Conservation (phyloP, 495 filamentous ascomycete species). For the Hyaloscypha variabilis region DNA sequence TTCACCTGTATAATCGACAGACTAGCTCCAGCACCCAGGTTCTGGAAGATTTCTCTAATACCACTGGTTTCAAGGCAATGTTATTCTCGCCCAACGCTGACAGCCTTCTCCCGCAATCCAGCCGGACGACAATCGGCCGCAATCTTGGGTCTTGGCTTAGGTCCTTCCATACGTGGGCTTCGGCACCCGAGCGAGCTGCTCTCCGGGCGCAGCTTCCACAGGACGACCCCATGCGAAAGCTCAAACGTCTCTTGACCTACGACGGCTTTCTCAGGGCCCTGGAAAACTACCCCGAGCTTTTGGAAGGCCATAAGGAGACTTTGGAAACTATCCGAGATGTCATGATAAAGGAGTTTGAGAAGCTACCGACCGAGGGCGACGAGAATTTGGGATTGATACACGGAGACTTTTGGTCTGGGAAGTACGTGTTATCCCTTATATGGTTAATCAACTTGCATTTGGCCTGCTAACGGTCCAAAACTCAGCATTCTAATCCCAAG, state of each 20-base stretch:
- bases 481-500: slow-evolving; percentile 42
- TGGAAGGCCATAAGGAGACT: slow-evolving; percentile 38
- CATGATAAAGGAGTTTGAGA: slow-evolving; percentile 34
- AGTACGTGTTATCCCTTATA: slow-evolving; percentile 41
- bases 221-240: slow-evolving; percentile 47
- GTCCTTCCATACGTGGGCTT: slow-evolving; percentile 53
- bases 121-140: slow-evolving; percentile 42
- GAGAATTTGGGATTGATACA: slow-evolving; percentile 48
- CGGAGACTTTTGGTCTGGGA: slow-evolving; percentile 64
- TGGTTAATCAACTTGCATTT: background rate
- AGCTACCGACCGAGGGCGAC: slow-evolving; percentile 39
- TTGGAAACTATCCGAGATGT: slow-evolving; percentile 44
- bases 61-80: slow-evolving; percentile 52
- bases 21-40: slow-evolving; percentile 54
- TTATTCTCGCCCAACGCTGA: slow-evolving; percentile 35
- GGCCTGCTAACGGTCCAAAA: slow-evolving; percentile 1
- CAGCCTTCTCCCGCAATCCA: slow-evolving; percentile 29
- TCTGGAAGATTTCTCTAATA: slow-evolving; percentile 50
- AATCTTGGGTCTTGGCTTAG: slow-evolving; percentile 56
- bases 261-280: slow-evolving; percentile 44
- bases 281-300: slow-evolving; percentile 43
- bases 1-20: slow-evolving; percentile 47
- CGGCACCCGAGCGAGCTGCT: slow-evolving; percentile 37
- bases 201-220: slow-evolving; percentile 37
- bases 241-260: slow-evolving; percentile 42